Conservation (phyloP, 164 flowering plant species). For the Stephania japonica region DNA sequence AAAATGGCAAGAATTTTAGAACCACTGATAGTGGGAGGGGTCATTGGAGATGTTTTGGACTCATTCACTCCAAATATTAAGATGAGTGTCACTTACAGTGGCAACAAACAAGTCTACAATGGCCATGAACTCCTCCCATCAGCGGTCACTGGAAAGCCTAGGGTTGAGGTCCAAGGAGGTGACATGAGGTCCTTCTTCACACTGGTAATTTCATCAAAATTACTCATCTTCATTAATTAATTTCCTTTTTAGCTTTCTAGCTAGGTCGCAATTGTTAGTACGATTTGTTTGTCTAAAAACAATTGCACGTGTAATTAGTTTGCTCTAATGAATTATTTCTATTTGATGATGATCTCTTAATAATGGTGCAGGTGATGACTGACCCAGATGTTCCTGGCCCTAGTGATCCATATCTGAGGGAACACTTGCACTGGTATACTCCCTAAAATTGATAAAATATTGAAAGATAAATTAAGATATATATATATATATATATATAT, state of each 20-base stretch:
- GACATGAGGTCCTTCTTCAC: slow-evolving; percentile 60
- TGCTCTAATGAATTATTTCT: not conserved
- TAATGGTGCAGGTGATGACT: slow-evolving; percentile 60
- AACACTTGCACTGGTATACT: slow-evolving; percentile 82
- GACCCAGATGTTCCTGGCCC: slow-evolving; percentile 96
- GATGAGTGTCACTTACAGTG: slow-evolving; percentile 44
- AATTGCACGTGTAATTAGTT: not conserved
- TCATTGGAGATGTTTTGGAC: slow-evolving; percentile 57
- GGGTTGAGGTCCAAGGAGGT: slow-evolving; percentile 52
- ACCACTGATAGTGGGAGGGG: slow-evolving; percentile 50
- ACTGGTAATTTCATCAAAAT: slow-evolving; percentile 30
- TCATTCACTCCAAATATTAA: slow-evolving; percentile 30
- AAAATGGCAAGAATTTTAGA: slow-evolving; percentile 35
- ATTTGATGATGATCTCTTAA: not conserved
- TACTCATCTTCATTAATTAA: not conserved
- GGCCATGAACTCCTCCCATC: slow-evolving; percentile 63
- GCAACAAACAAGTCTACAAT: slow-evolving; percentile 44
- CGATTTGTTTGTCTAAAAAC: not conserved
- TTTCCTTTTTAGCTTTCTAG: not conserved
- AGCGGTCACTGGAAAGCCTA: slow-evolving; percentile 38
- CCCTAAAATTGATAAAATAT: too few species aligned
- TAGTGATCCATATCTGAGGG: slow-evolving; percentile 81
- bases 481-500: too few species aligned
- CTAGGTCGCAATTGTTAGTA: not conserved
- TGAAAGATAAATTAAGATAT: too few species aligned